Conservation (phyloP, 2,329 filamentous ascomycete species). For the Verruconis gallopava region DNA sequence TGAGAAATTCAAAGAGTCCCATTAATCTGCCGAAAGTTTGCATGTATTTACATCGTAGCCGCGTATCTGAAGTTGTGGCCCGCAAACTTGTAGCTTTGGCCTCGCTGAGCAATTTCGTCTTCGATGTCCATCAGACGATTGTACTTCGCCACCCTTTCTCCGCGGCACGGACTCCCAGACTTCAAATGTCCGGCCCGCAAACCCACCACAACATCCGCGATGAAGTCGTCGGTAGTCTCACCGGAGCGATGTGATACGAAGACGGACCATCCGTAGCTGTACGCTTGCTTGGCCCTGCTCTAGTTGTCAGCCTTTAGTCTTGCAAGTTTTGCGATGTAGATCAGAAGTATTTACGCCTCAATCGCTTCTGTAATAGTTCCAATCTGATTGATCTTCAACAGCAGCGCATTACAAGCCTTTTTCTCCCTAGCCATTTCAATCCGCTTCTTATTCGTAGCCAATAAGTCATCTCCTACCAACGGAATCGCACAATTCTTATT, state of each 20-base stretch:
- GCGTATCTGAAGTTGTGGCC: background rate
- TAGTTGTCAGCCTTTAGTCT: background rate
- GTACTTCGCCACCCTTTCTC: constrained; percentile 31
- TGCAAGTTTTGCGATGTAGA: constrained; percentile 6
- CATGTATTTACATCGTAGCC: background rate
- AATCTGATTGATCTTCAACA: constrained; percentile 33
- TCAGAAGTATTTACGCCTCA: constrained; percentile 26
- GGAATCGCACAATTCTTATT: constrained; percentile 22
- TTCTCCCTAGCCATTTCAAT: constrained; percentile 24
- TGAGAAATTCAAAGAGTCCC: no score
- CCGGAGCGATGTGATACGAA: constrained; percentile 32
- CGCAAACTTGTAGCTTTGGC: background rate
- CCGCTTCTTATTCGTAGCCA: constrained; percentile 26
- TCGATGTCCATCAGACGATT: constrained; percentile 34
- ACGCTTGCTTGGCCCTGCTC: constrained; percentile 21
- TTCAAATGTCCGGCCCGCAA: constrained; percentile 29
- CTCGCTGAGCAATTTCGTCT: constrained; percentile 16
- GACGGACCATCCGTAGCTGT: constrained; percentile 25
- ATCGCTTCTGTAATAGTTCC: constrained; percentile 30
- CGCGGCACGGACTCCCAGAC: constrained; percentile 27
- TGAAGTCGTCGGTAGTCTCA: constrained; percentile 32
- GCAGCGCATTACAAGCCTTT: constrained; percentile 27
- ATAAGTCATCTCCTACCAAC: constrained; percentile 30
- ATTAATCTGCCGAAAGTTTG: no score
- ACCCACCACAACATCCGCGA: constrained; percentile 29